Percentiles rank a stretch among this genome's conserved stretches.
Conservation (phyloP, 441 rosid species). For the Erysimum cheiri region DNA sequence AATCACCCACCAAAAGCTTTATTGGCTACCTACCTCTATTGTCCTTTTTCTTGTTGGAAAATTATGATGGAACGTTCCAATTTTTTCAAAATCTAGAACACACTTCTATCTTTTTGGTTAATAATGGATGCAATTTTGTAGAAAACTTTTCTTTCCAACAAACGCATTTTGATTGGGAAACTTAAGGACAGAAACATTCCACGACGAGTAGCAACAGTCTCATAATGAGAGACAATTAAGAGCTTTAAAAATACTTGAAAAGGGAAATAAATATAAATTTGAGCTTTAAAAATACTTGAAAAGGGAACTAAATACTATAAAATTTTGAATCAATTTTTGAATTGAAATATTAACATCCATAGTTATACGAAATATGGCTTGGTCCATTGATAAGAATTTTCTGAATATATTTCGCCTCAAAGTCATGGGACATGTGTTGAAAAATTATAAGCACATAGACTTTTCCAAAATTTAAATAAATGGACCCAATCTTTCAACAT, state of each 20-base stretch:
- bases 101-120: not conserved
- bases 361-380: not conserved
- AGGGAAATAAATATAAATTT: too few relatives aligned
- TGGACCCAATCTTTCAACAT: conserved; percentile 7
- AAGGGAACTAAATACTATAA: not conserved
- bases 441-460: not conserved
- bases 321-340: not conserved
- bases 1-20: conserved; percentile 20
- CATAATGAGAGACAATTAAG: not conserved
- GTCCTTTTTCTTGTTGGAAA: conserved; percentile 39
- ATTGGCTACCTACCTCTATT: conserved; percentile 34
- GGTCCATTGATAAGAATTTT: not conserved
- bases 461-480: not conserved
- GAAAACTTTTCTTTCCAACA: not conserved
- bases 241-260: not conserved
- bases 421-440: conserved; percentile 1
- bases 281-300: too few relatives aligned
- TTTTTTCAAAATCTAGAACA: not conserved
- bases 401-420: conserved; percentile 10
- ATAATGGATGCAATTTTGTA: not conserved
- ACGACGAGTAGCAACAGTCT: not conserved
- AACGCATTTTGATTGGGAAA: not conserved
- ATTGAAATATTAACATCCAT: not conserved
- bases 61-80: conserved; percentile 28
- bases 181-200: not conserved